Conservation (phyloP, 2,329 filamentous ascomycete genomes). For the Fusarium tanahbumbuense region DNA sequence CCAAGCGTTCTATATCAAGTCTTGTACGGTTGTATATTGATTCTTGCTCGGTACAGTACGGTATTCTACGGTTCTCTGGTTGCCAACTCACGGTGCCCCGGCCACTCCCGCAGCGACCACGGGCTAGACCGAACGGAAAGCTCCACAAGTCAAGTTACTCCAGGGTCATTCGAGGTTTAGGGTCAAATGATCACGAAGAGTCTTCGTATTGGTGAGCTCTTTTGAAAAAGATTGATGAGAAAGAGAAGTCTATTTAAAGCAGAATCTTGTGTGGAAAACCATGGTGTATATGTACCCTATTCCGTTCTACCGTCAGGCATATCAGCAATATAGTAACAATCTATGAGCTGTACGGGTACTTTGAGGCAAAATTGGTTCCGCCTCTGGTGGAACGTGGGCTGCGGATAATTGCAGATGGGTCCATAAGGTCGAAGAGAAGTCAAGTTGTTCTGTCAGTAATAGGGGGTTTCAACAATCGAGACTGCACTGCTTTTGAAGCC, state of each 20-base stretch:
- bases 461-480: conserved; percentile 1
- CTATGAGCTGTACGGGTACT: conserved; percentile 16
- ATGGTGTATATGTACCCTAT: background rate
- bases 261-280: background rate
- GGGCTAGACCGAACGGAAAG: conserved; percentile 42
- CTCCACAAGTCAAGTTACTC: conserved; percentile 29
- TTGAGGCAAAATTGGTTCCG: conserved; percentile 42
- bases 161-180: conserved; percentile 17
- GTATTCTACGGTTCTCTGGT: conserved; percentile 20
- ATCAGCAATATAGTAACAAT: background rate
- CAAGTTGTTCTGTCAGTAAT: conserved; percentile 24
- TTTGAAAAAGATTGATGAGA: background rate
- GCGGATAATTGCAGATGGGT: conserved; percentile 39
- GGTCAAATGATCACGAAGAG: conserved; percentile 21
- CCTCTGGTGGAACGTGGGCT: conserved; percentile 37
- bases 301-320: no score
- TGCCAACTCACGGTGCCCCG: conserved; percentile 40
- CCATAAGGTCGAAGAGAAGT: conserved; percentile 21
- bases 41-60: background rate
- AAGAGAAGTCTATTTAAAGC: background rate
- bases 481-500: background rate
- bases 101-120: conserved; percentile 30
- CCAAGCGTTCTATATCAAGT: background rate
- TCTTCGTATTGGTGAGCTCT: conserved; percentile 1
- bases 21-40: background rate